These are phyloP conservation scores for Epichloe glyceriae DNA, from an alignment of 2,329 filamentous ascomycete genomes.

Conservation along the genomic window DNA sequence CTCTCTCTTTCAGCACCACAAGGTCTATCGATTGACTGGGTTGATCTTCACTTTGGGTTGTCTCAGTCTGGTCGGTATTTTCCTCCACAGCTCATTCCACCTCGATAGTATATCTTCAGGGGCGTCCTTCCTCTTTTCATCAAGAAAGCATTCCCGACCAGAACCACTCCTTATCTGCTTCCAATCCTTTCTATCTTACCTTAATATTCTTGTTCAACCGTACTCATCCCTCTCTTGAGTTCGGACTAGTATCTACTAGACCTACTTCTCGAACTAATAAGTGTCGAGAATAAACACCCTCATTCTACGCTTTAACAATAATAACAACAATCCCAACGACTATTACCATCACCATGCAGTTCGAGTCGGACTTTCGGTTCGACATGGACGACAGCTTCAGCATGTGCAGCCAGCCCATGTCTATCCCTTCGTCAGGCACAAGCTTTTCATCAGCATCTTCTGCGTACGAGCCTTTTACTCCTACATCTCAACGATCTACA, in stretches of 20 bases:
- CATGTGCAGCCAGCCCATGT: conserved; percentile 23
- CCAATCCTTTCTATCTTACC: conserved; percentile 3
- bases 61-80: conserved; percentile 20
- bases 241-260: conserved; percentile 1
- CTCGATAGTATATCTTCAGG: conserved; percentile 29
- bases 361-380: conserved; percentile 25
- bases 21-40: conserved; percentile 19
- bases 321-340: not conserved
- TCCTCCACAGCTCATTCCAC: conserved; percentile 24
- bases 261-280: not conserved
- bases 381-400: conserved; percentile 28
- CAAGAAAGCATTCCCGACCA: conserved; percentile 23
- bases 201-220: conserved; percentile 4
- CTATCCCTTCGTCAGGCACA: conserved; percentile 21
- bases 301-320: not conserved
- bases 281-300: conserved; percentile 2
- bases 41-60: conserved; percentile 22
- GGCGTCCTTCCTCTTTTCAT: conserved; percentile 20
- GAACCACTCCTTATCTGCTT: conserved; percentile 10
- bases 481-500: conserved; percentile 30
- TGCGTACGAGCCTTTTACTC: conserved; percentile 30
- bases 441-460: conserved; percentile 29
- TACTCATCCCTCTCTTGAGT: not conserved
- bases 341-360: conserved; percentile 22
- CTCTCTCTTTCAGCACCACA: conserved; percentile 15